A percentile compares a stretch with the other conserved stretches of the same genome.
phyloP scores from a whole-genome alignment of 2,329 filamentous ascomycete genomes.

The Tympanopsis confertula region DNA sequence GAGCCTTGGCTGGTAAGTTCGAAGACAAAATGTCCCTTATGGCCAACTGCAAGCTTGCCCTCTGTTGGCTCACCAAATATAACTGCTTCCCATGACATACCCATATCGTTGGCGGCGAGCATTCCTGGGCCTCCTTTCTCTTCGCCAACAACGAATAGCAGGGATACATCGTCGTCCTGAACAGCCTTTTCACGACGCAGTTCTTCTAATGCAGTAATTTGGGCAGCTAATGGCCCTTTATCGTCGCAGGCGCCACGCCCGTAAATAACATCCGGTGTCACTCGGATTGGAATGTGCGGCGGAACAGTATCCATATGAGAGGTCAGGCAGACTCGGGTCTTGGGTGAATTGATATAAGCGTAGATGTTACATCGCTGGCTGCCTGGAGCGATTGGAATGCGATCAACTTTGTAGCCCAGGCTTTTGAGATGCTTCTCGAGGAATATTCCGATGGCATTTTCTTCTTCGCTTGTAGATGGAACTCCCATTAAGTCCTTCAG shows the following conservation, averaged over 20 bases:
- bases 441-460: conserved; percentile 20
- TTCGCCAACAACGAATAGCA: conserved; percentile 32
- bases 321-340: conserved; percentile 18
- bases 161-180: conserved; percentile 13
- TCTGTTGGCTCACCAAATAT: conserved; percentile 44
- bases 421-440: conserved; percentile 15
- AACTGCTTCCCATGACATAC: conserved; percentile 28
- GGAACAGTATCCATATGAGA: conserved; percentile 29
- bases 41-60: conserved; percentile 36
- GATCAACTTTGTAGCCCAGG: conserved; percentile 21
- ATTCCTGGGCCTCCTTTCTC: conserved; percentile 43
- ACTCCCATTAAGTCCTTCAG: conserved; percentile 20
- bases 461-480: conserved; percentile 21
- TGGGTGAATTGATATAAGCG: conserved; percentile 20
- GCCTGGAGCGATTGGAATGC: conserved; percentile 17
- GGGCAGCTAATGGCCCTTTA: conserved; percentile 28
- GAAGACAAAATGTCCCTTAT: conserved; percentile 31
- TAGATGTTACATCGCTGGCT: conserved; percentile 23
- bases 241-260: conserved; percentile 31
- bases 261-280: conserved; percentile 20
- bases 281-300: conserved; percentile 37
- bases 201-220: conserved; percentile 31
- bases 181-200: conserved; percentile 12
- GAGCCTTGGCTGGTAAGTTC: conserved; percentile 16
- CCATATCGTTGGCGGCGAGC: conserved; percentile 32